These are phyloP conservation scores for Phytophthora pseudosyringae DNA, from an alignment of 352 stramenopile genomes.

Conservation along the genomic window DNA sequence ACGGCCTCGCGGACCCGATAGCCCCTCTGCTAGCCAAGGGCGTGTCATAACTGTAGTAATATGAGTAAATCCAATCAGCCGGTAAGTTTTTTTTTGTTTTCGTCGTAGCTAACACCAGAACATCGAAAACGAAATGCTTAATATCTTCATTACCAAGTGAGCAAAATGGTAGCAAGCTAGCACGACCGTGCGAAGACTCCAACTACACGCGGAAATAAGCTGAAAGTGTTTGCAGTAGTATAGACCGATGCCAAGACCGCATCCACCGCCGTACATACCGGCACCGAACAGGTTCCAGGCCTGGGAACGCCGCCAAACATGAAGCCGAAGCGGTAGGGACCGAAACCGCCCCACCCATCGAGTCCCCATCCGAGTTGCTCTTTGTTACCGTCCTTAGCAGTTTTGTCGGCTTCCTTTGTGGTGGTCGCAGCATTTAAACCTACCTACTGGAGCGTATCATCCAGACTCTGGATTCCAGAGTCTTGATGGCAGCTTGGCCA, in stretches of 20 bases:
- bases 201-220: too few relatives aligned
- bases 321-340: conserved; percentile 83
- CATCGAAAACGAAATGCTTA: too few relatives aligned
- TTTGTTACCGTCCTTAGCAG: conserved; percentile 1
- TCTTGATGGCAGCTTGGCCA: conserved; percentile 20
- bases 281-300: conserved; percentile 43
- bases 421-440: conserved; percentile 10
- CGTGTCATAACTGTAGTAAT: too few relatives aligned
- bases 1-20: too few relatives aligned
- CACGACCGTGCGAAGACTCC: too few relatives aligned
- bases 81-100: too few relatives aligned
- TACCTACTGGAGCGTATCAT: conserved; percentile 18
- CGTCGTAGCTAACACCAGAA: too few relatives aligned
- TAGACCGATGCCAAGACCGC: conserved; percentile 30
- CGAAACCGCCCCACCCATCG: conserved; percentile 52
- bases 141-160: too few relatives aligned
- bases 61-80: too few relatives aligned
- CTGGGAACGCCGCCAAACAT: conserved; percentile 24
- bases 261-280: conserved; percentile 31
- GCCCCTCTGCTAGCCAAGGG: too few relatives aligned
- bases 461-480: not conserved
- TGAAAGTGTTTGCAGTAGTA: conserved; percentile 32
- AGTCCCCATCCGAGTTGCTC: conserved; percentile 6
- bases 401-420: conserved; percentile 8
- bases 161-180: too few relatives aligned